Percentiles rank a stretch among this genome's conserved stretches.
These are phyloP conservation scores for Phialocephala sp. DNA, from an alignment of 2,329 filamentous ascomycete species.

Conservation along the genomic window DNA sequence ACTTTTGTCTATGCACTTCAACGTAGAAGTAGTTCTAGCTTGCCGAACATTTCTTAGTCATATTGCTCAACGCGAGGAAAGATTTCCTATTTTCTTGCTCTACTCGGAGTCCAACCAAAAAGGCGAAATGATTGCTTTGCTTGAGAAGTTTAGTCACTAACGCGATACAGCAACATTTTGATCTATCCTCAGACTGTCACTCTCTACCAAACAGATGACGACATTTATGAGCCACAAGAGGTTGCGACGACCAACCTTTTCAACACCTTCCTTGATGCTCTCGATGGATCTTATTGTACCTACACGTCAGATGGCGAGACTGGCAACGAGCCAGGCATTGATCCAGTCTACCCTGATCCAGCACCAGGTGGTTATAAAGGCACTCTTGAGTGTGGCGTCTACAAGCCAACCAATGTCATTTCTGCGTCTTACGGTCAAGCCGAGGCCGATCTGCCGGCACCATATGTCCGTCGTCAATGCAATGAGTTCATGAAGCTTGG, in stretches of 20 bases:
- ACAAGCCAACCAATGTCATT: constrained; percentile 47
- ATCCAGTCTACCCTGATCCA: constrained; percentile 51
- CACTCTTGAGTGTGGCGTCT: constrained; percentile 26
- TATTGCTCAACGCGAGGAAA: too few relatives aligned
- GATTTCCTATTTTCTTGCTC: too few relatives aligned
- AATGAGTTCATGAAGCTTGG: constrained; percentile 68
- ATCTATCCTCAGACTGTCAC: constrained; percentile 38
- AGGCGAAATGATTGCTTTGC: too few relatives aligned
- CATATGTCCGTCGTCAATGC: constrained; percentile 67
- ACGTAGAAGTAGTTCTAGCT: too few relatives aligned
- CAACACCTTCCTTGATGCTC: constrained; percentile 41
- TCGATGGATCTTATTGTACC: constrained; percentile 49
- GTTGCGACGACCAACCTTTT: constrained; percentile 35
- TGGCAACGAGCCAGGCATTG: constrained; percentile 47
- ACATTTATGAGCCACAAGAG: constrained; percentile 34
- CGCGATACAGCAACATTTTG: constrained; percentile 23
- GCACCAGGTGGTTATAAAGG: constrained; percentile 49
- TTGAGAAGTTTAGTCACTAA: constrained; percentile 8
- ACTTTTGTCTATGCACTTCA: too few relatives aligned
- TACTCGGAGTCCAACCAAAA: too few relatives aligned
- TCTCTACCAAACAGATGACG: constrained; percentile 39
- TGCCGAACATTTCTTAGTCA: too few relatives aligned
- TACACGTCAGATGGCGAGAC: constrained; percentile 51
- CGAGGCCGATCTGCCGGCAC: constrained; percentile 66
- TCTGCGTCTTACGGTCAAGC: constrained; percentile 71